Conservation (phyloP, 805 yeast species). For the Candida saitoana region DNA sequence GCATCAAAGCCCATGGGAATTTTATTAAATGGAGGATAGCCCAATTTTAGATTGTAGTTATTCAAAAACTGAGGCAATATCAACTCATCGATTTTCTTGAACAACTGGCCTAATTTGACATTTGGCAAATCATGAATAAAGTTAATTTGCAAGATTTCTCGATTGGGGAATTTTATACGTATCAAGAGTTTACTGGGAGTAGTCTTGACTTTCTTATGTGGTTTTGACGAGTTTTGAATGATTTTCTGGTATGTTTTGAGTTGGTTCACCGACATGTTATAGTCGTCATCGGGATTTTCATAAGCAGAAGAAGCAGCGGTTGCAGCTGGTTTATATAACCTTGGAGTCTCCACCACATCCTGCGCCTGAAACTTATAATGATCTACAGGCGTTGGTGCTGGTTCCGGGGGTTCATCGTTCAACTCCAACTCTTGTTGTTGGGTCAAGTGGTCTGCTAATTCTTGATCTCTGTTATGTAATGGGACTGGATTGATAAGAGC, state of each 20-base stretch:
- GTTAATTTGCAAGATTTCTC: slow-evolving; percentile 30
- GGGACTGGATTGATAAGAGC: not conserved
- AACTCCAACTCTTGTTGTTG: slow-evolving; percentile 3
- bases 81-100: slow-evolving; percentile 33
- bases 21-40: slow-evolving; percentile 36
- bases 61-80: slow-evolving; percentile 25
- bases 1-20: slow-evolving; percentile 23
- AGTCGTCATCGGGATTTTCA: slow-evolving; percentile 42
- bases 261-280: slow-evolving; percentile 35
- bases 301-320: slow-evolving; percentile 13
- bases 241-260: slow-evolving; percentile 34
- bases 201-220: slow-evolving; percentile 9
- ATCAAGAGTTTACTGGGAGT: slow-evolving; percentile 27
- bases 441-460: slow-evolving; percentile 2
- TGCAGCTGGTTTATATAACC: slow-evolving; percentile 17
- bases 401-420: slow-evolving; percentile 2
- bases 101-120: slow-evolving; percentile 32
- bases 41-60: slow-evolving; percentile 27
- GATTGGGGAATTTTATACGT: slow-evolving; percentile 38
- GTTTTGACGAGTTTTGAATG: slow-evolving; percentile 24
- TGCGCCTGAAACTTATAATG: slow-evolving; percentile 1
- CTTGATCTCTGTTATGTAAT: not conserved
- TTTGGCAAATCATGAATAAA: slow-evolving; percentile 19
- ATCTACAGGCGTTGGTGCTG: slow-evolving; percentile 2
- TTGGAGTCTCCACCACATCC: slow-evolving; percentile 14